Evolutionary conservation across 1,139 yeast genomes (phyloP).

Genomic region (Starmera stellimalicola): DNA sequence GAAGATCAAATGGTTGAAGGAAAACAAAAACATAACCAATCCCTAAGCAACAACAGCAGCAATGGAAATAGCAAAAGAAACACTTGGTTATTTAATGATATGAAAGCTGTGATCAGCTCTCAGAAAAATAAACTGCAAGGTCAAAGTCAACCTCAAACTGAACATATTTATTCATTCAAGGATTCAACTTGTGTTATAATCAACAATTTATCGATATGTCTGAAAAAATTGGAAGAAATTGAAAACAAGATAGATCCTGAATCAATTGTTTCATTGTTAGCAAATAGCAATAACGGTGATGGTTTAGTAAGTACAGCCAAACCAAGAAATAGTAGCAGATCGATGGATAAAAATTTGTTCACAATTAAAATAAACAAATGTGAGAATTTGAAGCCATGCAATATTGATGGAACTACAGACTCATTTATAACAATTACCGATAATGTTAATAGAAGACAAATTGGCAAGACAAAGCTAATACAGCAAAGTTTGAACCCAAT

Average conservation of each 20-base stretch:
- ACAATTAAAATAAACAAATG: slow-evolving; percentile 62
- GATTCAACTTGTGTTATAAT: slow-evolving; percentile 65
- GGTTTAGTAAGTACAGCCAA: too few relatives aligned
- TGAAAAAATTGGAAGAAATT: slow-evolving; percentile 45
- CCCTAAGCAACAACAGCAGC: too few relatives aligned
- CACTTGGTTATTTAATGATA: slow-evolving; percentile 37
- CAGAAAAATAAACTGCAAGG: slow-evolving; percentile 30
- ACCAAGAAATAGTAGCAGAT: too few relatives aligned
- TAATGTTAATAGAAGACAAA: slow-evolving; percentile 41
- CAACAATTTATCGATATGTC: slow-evolving; percentile 59
- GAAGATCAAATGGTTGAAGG: slow-evolving; percentile 26
- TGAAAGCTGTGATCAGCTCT: slow-evolving; percentile 34
- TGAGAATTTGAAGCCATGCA: slow-evolving; percentile 52
- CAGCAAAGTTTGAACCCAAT: slow-evolving; percentile 59
- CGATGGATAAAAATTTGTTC: slow-evolving; percentile 58
- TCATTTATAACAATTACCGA: slow-evolving; percentile 67
- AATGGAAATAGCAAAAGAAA: slow-evolving; percentile 18
- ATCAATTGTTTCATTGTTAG: slow-evolving; percentile 38
- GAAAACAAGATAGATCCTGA: slow-evolving; percentile 62
- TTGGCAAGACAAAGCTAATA: slow-evolving; percentile 66
- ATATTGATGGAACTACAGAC: slow-evolving; percentile 45
- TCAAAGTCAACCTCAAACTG: slow-evolving; percentile 26
- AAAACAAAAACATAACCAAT: slow-evolving; percentile 9
- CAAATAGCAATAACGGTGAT: slow-evolving; percentile 24
- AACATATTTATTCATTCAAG: slow-evolving; percentile 43